phyloP scores from a whole-genome alignment of 2,329 filamentous ascomycete species.

The Parascedosporium putredinis region DNA sequence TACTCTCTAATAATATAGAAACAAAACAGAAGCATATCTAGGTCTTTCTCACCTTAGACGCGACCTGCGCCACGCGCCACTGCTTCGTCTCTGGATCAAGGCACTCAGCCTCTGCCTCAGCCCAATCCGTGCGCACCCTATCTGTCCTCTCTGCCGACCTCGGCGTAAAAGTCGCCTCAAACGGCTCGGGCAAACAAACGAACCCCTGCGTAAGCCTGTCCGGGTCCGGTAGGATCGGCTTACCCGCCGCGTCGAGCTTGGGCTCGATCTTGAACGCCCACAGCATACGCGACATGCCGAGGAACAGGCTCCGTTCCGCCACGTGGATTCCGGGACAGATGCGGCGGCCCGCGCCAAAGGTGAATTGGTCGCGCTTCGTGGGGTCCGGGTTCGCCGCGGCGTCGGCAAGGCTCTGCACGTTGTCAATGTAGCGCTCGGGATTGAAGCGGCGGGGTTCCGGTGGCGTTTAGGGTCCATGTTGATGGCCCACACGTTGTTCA shows the following conservation, averaged over 20 bases:
- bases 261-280: conserved; percentile 33
- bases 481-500: conserved; percentile 34
- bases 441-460: conserved; percentile 30
- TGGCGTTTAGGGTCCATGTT: conserved; percentile 33
- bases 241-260: conserved; percentile 12
- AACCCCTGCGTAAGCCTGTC: conserved; percentile 12
- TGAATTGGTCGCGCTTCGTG: conserved; percentile 38
- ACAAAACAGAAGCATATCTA: too few species aligned
- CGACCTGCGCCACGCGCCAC: not conserved
- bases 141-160: conserved; percentile 7
- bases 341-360: conserved; percentile 44
- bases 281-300: conserved; percentile 35
- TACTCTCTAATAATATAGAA: too few species aligned
- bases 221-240: conserved; percentile 9
- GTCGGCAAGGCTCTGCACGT: conserved; percentile 21
- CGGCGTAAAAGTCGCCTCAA: conserved; percentile 9
- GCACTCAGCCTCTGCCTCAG: not conserved
- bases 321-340: conserved; percentile 49
- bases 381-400: conserved; percentile 18
- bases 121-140: conserved; percentile 9
- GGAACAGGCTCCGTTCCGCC: conserved; percentile 36
- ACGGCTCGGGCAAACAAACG: conserved; percentile 9
- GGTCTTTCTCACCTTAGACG: too few species aligned
- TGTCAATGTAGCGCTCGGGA: conserved; percentile 24
- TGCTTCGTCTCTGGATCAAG: conserved; percentile 7